Percentiles rank a stretch among this genome's conserved stretches.
Conservation (phyloP, 306 rosid genomes). For the Dryas drummondii region DNA sequence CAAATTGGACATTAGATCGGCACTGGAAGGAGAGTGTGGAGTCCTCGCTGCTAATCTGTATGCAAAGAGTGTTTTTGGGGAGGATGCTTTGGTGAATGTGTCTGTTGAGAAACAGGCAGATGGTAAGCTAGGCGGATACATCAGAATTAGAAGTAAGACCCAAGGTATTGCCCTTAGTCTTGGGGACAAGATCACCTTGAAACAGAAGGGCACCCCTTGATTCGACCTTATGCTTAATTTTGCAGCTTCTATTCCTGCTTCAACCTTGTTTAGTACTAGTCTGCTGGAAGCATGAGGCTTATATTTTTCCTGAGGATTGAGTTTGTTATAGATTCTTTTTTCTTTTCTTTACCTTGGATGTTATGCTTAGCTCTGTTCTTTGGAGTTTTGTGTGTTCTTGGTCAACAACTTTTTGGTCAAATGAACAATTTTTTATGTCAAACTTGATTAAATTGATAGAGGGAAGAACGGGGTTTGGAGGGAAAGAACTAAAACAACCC, state of each 20-base stretch:
- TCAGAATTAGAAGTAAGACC: slow-evolving; percentile 98
- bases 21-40: slow-evolving; percentile 95
- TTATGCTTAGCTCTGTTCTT: not conserved
- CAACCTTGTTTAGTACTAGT: slow-evolving; percentile 2
- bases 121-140: slow-evolving; percentile 88
- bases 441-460: too few species aligned
- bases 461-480: too few species aligned
- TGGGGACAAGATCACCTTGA: slow-evolving; percentile 97
- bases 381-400: too few species aligned
- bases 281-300: slow-evolving; percentile 25
- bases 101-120: slow-evolving; percentile 90
- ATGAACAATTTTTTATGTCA: too few species aligned
- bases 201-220: slow-evolving; percentile 85
- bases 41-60: slow-evolving; percentile 93
- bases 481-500: too few species aligned
- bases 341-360: slow-evolving; percentile 57
- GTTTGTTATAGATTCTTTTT: not conserved
- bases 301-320: not conserved
- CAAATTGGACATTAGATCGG: slow-evolving; percentile 57
- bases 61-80: slow-evolving; percentile 98
- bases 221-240: slow-evolving; percentile 17
- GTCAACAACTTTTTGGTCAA: too few species aligned
- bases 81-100: slow-evolving; percentile 94
- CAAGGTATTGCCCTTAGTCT: slow-evolving; percentile 99
- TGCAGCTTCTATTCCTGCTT: slow-evolving; percentile 10